Evolutionary conservation across 2,329 filamentous ascomycete genomes (phyloP), one percentile per base, ranked within the genome.

Genomic region (Phialocephala subalpina): DNA sequence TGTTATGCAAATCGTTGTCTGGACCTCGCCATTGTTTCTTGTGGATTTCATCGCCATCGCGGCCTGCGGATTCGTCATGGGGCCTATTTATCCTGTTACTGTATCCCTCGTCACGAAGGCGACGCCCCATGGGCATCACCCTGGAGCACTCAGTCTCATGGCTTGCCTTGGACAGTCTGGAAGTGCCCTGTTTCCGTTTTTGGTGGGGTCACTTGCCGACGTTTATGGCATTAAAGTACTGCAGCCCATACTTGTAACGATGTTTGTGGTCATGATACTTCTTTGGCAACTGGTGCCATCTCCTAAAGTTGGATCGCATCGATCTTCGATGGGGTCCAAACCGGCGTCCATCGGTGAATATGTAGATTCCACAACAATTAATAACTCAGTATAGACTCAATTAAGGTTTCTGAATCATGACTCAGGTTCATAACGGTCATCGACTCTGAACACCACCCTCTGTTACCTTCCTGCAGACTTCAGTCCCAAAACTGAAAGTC

Each of bases 21-120:
- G 92, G 92, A 86, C 93, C 3, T 89, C 95, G 0, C 91, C 92
- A 0, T 86, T 87, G 64, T 93, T 94, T 75, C 84, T 90, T 66
- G 89, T 61, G 33, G 35, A 66, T 59, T 52, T 62, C 42, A 55
- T 62, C 9, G 64, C 64, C 42, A 47, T 59, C 16, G 42, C 59
- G 14, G 56, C 45, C 3, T 65, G 57, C 38, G 63, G 63, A 56
- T 65, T 65, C 47, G 57, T 65, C 4, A 61, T 65, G 63, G 63
- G 63, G 9, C 64, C 59, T 27, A 16, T 58, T 20, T 66, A 66
- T 35, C 64, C 64, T n/a, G 40, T 62, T 42, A 66, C 64, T 16
- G 64, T 66, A 18, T 36, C 59, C 20, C 59, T 7, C 35, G 63
- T 65, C 2, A 65, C 63, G 16, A 65, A 65, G 27, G 63, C 47